Percentiles rank a stretch among this genome's conserved stretches.
These are phyloP conservation scores for Hirsutella rhossiliensis DNA, from an alignment of 2,329 filamentous ascomycete species.

Conservation along the genomic window DNA sequence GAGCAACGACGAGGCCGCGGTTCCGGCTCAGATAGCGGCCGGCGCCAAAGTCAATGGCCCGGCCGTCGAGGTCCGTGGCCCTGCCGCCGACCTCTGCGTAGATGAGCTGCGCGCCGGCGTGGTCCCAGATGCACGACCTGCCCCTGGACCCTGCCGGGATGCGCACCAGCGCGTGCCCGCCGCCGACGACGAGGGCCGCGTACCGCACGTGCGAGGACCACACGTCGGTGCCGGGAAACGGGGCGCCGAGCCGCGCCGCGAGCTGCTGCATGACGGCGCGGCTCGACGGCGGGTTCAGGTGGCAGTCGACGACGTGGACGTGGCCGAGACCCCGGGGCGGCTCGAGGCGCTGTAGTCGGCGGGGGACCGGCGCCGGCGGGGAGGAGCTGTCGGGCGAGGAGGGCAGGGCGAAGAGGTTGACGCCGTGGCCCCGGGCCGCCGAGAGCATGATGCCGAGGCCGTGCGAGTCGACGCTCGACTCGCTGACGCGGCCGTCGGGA, in stretches of 20 bases:
- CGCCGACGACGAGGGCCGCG: conserved; percentile 23
- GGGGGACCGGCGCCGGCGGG: conserved; percentile 5
- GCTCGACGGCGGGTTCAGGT: conserved; percentile 15
- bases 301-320: conserved; percentile 22
- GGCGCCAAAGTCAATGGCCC: conserved; percentile 21
- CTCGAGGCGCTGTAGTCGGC: conserved; percentile 9
- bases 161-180: conserved; percentile 21
- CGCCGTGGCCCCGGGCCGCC: conserved; percentile 11
- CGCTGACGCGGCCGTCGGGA: conserved; percentile 17
- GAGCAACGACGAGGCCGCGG: conserved; percentile 29
- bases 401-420: background rate
- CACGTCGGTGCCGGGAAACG: conserved; percentile 23
- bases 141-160: conserved; percentile 11
- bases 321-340: conserved; percentile 8
- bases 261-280: conserved; percentile 19
- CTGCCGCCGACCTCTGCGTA: conserved; percentile 42
- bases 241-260: conserved; percentile 16
- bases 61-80: conserved; percentile 35
- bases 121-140: conserved; percentile 33
- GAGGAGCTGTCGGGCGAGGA: conserved; percentile 2
- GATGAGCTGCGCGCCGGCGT: conserved; percentile 45
- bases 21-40: conserved; percentile 21
- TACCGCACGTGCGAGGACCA: conserved; percentile 29
- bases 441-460: conserved; percentile 24
- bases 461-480: conserved; percentile 18